phyloP scores from a whole-genome alignment of 164 flowering plant genomes.

The Umbilicus rupestris region DNA sequence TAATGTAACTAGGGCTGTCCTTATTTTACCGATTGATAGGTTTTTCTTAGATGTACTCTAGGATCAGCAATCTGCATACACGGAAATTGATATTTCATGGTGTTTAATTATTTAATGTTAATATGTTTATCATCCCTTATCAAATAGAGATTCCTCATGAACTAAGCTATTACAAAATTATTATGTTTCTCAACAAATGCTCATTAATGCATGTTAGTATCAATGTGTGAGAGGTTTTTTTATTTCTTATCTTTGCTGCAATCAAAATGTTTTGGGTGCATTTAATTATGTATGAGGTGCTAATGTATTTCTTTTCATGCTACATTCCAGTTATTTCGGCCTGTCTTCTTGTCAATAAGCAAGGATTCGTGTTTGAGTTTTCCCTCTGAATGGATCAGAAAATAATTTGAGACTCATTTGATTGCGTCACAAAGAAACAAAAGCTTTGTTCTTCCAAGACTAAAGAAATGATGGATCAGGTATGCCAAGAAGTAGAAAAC shows the following conservation, averaged over 20 bases:
- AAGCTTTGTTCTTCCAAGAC: conserved; percentile 38
- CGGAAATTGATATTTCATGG: too few species aligned
- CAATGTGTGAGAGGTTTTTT: neutral
- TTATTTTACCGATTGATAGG: too few species aligned
- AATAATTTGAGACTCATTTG: conserved; percentile 48
- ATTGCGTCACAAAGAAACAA: conserved; percentile 49
- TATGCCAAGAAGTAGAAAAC: conserved; percentile 37
- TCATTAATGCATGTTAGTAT: neutral
- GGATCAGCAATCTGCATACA: too few species aligned
- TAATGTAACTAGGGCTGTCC: too few species aligned
- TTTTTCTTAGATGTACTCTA: too few species aligned
- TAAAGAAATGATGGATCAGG: conserved; percentile 40
- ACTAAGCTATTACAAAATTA: too few species aligned
- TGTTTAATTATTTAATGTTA: too few species aligned
- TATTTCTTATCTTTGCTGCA: neutral
- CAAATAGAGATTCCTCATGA: too few species aligned
- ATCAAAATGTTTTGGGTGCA: neutral
- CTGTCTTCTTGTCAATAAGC: neutral
- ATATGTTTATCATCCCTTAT: too few species aligned
- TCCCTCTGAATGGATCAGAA: conserved; percentile 38
- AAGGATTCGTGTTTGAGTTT: neutral
- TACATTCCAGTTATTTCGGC: neutral
- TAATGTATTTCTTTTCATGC: neutral
- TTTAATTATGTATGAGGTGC: neutral
- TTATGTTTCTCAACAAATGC: too few species aligned